Base-by-base conservation (phyloP, 768 basidiomycete genomes). In the Mycena vitilis region DNA sequence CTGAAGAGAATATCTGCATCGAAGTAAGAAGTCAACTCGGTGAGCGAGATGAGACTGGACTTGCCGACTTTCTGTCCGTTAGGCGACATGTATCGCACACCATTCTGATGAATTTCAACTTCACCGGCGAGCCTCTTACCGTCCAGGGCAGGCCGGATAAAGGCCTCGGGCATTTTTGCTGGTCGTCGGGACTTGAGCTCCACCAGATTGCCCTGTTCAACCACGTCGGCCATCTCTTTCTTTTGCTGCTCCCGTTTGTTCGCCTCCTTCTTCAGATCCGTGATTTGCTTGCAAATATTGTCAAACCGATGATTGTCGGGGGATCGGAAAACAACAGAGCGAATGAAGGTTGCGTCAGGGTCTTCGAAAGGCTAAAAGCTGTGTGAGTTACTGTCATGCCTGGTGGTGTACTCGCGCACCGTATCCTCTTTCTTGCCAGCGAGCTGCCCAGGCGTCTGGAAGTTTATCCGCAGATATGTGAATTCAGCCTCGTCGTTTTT, bases 341-440 rank as follows among this genome's bases (percentile, higher is more conserved):
- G 95, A 74, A 99, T 91, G 75, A 99, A 99, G 8, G 95, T 98
- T 4, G 96, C 90, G 68, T 96, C 95, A 7, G 96, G 95, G 76
- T 99, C 95, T 80, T 99, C 98, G 74, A 99, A 97, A 0, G 96
- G 96, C 93, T 96, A 55, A 10, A 20, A 71, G 42, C 16, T 18
- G 18, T 12, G 22, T 51, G 25, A 45, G 58, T n/a, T 3, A 11
- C 2, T 16, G 57, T 5, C 34, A 38, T 16, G 40, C 16, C 40
- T 20, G 57, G 15, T 49, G 9, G 18, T 38, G 34, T 13, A 75
- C 80, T 74, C 18, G 11, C 63, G 53, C 15, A 96, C 95, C 68
- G 95, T 98, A 71, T 99, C 98, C 77, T 99, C 98, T 81, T 99
- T 99, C 84, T 97, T 98, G 34, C 98, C 97, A 0, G 95, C 93